Evolutionary conservation across 306 rosid genomes (phyloP), one percentile per base, ranked within the genome.

Genomic region (Casuarina glauca): DNA sequence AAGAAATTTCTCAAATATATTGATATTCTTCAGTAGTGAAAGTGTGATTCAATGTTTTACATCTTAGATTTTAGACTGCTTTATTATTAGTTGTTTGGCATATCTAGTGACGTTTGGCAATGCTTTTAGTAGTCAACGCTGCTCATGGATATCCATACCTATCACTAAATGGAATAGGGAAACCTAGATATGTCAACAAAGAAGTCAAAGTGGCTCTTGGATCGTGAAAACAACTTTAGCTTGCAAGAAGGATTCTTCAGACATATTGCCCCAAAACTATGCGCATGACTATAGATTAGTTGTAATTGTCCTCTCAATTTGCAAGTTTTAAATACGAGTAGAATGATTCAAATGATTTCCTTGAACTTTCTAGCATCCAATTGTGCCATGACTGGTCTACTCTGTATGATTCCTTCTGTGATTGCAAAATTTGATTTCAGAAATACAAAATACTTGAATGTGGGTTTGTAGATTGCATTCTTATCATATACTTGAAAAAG

Each of bases 151-250:
- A 63, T 63, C 69, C 46, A 38, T 57, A 26, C 32, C 6, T n/a
- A 20, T 57, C 39, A 3, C 4, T 57, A 11, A 7, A 9, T 57
- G 12, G 26, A 57, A 57, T 20, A 57, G 12, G 13, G 46, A 38
- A 63, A 41, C 69, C 69, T 63, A 63, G 44, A 63, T 15, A 36
- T 19, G 69, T 10, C 39, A 63, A 63, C 9, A 38, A 63, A 63
- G 69, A 62, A 63, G 20, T 38, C 69, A 38, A 26, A 16, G 69
- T 11, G 39, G 46, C 69, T 63, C 44, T 63, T 63, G 35, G 69
- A 63, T 63, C 69, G 45, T 19, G 15, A 6, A 36, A 15, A 63
- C n/a, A 63, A 63, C 43, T 63, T 63, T 6, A 5, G 5, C 6
- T 6, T 44, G 46, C 19, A 63, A 63, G 45, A 63, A 63, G 69